Percentiles rank a stretch among this genome's conserved stretches.
phyloP scores from a whole-genome alignment of 176 grass and related monocot species.

The Rhynchospora pubera region DNA sequence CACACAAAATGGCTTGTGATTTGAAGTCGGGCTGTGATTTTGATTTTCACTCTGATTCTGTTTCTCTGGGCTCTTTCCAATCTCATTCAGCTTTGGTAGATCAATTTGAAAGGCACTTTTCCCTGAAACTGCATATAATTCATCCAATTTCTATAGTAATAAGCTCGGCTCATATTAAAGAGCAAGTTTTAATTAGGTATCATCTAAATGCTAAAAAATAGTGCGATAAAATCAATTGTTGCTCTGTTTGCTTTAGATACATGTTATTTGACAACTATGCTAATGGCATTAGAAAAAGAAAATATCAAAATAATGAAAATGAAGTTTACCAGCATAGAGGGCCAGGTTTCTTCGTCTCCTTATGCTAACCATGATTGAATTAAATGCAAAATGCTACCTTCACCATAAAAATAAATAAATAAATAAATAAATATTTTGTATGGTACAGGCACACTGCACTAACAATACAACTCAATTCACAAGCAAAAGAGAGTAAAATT shows the following conservation, averaged over 20 bases:
- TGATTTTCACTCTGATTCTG: constrained; percentile 2
- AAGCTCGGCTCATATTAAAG: not conserved
- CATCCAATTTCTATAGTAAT: constrained; percentile 1
- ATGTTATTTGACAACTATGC: not conserved
- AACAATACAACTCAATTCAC: not conserved
- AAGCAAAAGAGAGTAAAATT: not conserved
- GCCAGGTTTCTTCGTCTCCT: constrained; percentile 61
- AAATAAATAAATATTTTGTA: constrained; percentile 20
- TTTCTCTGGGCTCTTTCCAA: constrained; percentile 43
- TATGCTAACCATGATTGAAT: constrained; percentile 79
- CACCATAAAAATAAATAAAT: constrained; percentile 15
- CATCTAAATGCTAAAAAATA: constrained; percentile 1
- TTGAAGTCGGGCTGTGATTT: constrained; percentile 20
- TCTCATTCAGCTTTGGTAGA: constrained; percentile 51
- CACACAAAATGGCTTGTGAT: constrained; percentile 60
- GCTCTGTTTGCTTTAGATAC: not conserved
- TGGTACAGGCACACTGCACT: not conserved
- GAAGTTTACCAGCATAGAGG: constrained; percentile 53
- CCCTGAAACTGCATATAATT: constrained; percentile 54
- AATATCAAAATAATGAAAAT: constrained; percentile 16
- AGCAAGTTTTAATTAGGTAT: not conserved
- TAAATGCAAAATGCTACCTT: constrained; percentile 48
- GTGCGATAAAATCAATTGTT: not conserved
- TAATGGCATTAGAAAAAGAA: constrained; percentile 1
- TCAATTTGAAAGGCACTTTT: constrained; percentile 67